Percentiles rank a stretch among this genome's conserved stretches.
Conservation (phyloP, 2,329 filamentous ascomycete genomes). For the Beauveria bassiana region DNA sequence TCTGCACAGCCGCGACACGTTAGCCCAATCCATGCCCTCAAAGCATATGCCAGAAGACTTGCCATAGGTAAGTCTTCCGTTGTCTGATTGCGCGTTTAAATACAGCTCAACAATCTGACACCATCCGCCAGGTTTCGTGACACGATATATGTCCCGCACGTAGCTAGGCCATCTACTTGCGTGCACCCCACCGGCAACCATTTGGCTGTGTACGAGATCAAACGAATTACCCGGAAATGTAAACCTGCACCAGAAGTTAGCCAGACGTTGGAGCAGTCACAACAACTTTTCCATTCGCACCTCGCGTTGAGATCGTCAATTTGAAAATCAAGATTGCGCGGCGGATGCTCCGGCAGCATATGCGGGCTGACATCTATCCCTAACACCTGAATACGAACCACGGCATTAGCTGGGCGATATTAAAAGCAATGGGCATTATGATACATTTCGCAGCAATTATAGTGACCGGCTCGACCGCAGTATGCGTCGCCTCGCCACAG, state of each 20-base stretch:
- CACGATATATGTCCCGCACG: slow-evolving; percentile 63
- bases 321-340: slow-evolving; percentile 62
- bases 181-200: slow-evolving; percentile 66
- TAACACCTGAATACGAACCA: slow-evolving; percentile 45
- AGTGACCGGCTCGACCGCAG: not conserved
- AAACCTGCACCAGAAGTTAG: slow-evolving; percentile 34
- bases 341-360: slow-evolving; percentile 56
- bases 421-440: not conserved
- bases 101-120: slow-evolving; percentile 85
- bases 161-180: slow-evolving; percentile 66
- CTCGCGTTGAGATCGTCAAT: slow-evolving; percentile 64
- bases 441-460: not conserved
- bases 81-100: slow-evolving; percentile 78
- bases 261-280: not conserved
- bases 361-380: slow-evolving; percentile 66
- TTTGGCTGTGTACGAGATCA: slow-evolving; percentile 74
- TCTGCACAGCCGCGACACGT: slow-evolving; percentile 28
- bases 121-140: slow-evolving; percentile 73
- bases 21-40: not conserved
- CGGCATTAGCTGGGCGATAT: not conserved
- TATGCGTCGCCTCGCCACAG: not conserved
- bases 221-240: slow-evolving; percentile 65
- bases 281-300: slow-evolving; percentile 27
- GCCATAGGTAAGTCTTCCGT: slow-evolving; percentile 64
- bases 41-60: slow-evolving; percentile 17